Percentiles rank a stretch among this genome's conserved stretches.
phyloP scores from a whole-genome alignment of 73 alveolate species.

The Paramecium sexaurelia region DNA sequence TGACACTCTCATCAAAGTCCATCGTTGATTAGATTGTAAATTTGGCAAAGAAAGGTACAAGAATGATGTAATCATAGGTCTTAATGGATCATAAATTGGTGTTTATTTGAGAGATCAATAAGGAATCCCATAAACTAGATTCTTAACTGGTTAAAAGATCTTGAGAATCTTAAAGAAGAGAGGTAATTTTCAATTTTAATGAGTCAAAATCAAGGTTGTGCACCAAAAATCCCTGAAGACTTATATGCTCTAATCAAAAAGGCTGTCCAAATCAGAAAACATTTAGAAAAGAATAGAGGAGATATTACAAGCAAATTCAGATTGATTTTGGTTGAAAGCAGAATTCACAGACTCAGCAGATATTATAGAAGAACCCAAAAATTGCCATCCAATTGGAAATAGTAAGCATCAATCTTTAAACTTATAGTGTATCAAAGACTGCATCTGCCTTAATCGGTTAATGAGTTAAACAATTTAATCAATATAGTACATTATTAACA shows the following conservation, averaged over 20 bases:
- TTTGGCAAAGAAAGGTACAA: constrained; percentile 68
- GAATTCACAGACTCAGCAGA: constrained; percentile 98
- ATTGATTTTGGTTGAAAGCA: constrained; percentile 95
- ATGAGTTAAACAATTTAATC: constrained; percentile 14
- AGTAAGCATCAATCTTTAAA: constrained; percentile 33
- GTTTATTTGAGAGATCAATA: constrained; percentile 66
- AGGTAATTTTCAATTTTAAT: background rate
- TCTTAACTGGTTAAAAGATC: constrained; percentile 69
- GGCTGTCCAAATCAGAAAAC: constrained; percentile 99
- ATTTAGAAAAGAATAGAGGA: constrained; percentile 95
- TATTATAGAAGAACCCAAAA: constrained; percentile 95
- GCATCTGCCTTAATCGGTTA: constrained; percentile 60
- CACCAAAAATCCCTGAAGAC: constrained; percentile 99
- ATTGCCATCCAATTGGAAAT: constrained; percentile 98
- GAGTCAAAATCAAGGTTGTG: constrained; percentile 74
- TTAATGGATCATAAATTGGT: constrained; percentile 68
- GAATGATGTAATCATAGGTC: constrained; percentile 18
- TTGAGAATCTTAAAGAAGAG: constrained; percentile 67
- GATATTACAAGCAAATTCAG: constrained; percentile 97
- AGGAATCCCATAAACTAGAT: constrained; percentile 67
- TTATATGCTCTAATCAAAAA: constrained; percentile 97
- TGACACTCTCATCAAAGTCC: constrained; percentile 62
- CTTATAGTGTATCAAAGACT: constrained; percentile 41
- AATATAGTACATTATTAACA: background rate
- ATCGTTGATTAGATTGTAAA: constrained; percentile 62